Conservation (phyloP, 345 rosid species). For the Bruguiera gymnorhiza region DNA sequence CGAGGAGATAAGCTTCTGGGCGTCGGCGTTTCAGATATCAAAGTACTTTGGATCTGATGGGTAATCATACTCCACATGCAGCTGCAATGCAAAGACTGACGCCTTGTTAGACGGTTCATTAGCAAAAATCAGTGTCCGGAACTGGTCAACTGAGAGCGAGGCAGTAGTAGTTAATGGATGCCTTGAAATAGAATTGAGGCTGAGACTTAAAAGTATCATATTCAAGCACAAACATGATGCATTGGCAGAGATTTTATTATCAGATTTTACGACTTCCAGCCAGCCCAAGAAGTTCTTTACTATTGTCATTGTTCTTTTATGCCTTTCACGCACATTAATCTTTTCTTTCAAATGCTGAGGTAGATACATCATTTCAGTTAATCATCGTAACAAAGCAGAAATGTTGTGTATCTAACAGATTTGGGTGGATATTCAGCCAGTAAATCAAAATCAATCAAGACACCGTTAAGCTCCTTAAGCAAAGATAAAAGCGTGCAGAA, state of each 20-base stretch:
- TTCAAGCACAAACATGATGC: no score
- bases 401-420: no score
- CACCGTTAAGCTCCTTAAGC: background rate
- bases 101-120: background rate
- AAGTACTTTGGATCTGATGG: conserved; percentile 27
- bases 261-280: background rate
- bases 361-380: no score
- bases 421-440: background rate
- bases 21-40: conserved; percentile 10
- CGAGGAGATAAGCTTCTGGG: background rate
- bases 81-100: conserved; percentile 16
- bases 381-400: no score
- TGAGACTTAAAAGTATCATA: background rate
- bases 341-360: no score
- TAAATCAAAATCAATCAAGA: background rate
- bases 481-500: no score
- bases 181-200: background rate
- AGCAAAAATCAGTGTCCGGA: no score
- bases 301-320: no score
- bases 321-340: no score
- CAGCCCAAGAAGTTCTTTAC: no score
- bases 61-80: conserved; percentile 22
- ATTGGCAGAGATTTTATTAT: no score
- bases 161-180: background rate
- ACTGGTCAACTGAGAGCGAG: background rate